Conservation (phyloP, 352 stramenopile species). For the Phytophthora melonis region DNA sequence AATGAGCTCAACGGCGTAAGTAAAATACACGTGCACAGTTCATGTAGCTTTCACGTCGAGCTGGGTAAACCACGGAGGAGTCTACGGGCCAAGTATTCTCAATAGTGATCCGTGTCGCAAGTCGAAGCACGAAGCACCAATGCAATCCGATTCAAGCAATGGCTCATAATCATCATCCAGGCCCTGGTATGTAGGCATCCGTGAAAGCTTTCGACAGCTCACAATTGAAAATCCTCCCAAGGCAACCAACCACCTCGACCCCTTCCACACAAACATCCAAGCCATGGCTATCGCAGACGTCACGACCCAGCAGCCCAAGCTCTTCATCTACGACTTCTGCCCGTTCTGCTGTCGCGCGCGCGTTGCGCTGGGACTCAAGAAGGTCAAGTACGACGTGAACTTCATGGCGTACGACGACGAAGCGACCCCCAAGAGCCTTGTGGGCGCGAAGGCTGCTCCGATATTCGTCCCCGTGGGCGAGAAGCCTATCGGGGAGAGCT, state of each 20-base stretch:
- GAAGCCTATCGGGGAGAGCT: constrained; percentile 55
- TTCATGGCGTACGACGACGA: constrained; percentile 64
- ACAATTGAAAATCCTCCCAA: constrained; percentile 4
- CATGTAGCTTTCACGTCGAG: not conserved
- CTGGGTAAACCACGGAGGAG: not conserved
- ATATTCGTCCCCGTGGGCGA: constrained; percentile 50
- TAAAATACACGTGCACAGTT: not conserved
- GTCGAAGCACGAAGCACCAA: too few relatives aligned
- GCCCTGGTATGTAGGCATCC: too few relatives aligned
- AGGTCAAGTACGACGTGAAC: constrained; percentile 38
- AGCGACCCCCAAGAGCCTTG: constrained; percentile 48
- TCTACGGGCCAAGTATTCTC: not conserved
- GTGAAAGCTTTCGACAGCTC: not conserved
- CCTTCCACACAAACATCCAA: not conserved
- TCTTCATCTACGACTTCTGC: constrained; percentile 64
- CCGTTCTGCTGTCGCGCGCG: constrained; percentile 51
- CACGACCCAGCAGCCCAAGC: constrained; percentile 31
- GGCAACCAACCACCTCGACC: not conserved
- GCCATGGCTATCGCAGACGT: not conserved
- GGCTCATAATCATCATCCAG: not conserved
- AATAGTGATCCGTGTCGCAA: too few relatives aligned
- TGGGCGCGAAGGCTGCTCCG: constrained; percentile 49
- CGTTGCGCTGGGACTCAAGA: constrained; percentile 46
- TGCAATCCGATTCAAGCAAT: not conserved
- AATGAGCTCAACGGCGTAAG: not conserved